These are phyloP conservation scores for Scopulariopsis brevicaulis DNA, from an alignment of 2,329 filamentous ascomycete genomes.

Conservation along the genomic window DNA sequence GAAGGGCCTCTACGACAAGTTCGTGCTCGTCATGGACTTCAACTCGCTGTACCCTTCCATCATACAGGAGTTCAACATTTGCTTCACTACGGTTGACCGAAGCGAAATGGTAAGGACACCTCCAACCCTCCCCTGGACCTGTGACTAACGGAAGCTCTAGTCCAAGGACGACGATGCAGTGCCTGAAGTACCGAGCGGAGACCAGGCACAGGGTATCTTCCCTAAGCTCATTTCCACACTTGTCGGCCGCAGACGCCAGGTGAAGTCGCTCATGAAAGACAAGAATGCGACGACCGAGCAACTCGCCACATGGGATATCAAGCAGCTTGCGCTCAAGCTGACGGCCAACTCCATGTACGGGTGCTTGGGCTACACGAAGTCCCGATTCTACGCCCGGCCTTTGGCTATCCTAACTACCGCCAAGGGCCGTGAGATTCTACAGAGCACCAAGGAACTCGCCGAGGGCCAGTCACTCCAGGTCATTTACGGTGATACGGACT, in stretches of 20 bases:
- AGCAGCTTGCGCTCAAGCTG: slow-evolving; percentile 90
- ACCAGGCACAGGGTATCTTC: slow-evolving; percentile 73
- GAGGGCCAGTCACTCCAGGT: slow-evolving; percentile 86
- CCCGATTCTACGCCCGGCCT: slow-evolving; percentile 91
- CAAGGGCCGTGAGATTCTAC: slow-evolving; percentile 94
- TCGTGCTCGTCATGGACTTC: slow-evolving; percentile 99
- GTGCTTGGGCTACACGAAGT: slow-evolving; percentile 92
- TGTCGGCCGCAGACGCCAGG: slow-evolving; percentile 77
- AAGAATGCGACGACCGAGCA: slow-evolving; percentile 78
- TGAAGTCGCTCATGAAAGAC: slow-evolving; percentile 95
- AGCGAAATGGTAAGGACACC: slow-evolving; percentile 46
- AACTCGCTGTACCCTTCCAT: slow-evolving; percentile 98
- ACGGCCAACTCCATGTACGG: slow-evolving; percentile 99
- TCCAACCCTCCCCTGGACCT: not conserved
- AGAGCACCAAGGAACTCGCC: slow-evolving; percentile 89
- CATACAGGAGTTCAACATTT: slow-evolving; percentile 99
- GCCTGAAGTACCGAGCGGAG: slow-evolving; percentile 64
- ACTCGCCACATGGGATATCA: slow-evolving; percentile 93
- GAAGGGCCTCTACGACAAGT: slow-evolving; percentile 95
- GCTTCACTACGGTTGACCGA: slow-evolving; percentile 93
- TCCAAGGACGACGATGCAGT: slow-evolving; percentile 64
- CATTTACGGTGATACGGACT: slow-evolving; percentile 98
- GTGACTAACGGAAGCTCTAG: not conserved
- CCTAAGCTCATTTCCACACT: slow-evolving; percentile 86
- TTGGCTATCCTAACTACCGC: slow-evolving; percentile 92